These are phyloP conservation scores for Leccinellum albellum DNA, from an alignment of 768 basidiomycete genomes.

Conservation along the genomic window DNA sequence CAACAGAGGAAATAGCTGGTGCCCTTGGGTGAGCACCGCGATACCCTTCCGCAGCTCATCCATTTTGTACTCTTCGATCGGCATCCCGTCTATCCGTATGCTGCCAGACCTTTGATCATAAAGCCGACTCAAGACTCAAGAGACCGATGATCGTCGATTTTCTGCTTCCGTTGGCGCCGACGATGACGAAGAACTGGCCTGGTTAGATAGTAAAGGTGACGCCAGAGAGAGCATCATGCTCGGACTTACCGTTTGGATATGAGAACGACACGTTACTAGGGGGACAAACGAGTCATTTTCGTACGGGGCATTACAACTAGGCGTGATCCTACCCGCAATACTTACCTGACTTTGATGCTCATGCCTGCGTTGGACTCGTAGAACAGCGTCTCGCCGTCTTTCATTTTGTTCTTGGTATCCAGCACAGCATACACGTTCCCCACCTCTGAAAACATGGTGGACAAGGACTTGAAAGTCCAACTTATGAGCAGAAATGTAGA, in stretches of 20 bases:
- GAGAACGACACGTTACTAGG: conserved; percentile 48
- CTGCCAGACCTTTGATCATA: conserved; percentile 33
- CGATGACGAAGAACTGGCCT: conserved; percentile 34
- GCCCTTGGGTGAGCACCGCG: conserved; percentile 42
- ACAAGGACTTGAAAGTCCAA: conserved; percentile 4
- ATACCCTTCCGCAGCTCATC: conserved; percentile 35
- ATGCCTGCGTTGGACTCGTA: conserved; percentile 10
- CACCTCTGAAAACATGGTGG: conserved; percentile 18
- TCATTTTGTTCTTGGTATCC: conserved; percentile 21
- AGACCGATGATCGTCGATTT: conserved; percentile 39
- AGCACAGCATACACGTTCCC: conserved; percentile 21
- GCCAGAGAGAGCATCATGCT: conserved; percentile 20
- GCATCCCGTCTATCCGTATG: conserved; percentile 37
- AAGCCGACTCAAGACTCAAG: conserved; percentile 35
- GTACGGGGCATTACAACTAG: too few species aligned
- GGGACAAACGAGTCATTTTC: too few species aligned
- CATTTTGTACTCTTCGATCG: conserved; percentile 30
- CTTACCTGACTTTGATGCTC: conserved; percentile 19
- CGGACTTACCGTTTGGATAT: conserved; percentile 42
- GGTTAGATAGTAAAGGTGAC: conserved; percentile 30
- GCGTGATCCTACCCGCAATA: neutral
- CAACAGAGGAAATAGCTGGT: conserved; percentile 35
- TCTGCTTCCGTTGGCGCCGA: conserved; percentile 33
- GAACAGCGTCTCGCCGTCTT: conserved; percentile 24
- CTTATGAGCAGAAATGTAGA: conserved; percentile 19